Percentiles rank a stretch among this genome's conserved stretches.
Evolutionary conservation across 306 rosid species (phyloP).

Genomic region (Hippophae tibetana): DNA sequence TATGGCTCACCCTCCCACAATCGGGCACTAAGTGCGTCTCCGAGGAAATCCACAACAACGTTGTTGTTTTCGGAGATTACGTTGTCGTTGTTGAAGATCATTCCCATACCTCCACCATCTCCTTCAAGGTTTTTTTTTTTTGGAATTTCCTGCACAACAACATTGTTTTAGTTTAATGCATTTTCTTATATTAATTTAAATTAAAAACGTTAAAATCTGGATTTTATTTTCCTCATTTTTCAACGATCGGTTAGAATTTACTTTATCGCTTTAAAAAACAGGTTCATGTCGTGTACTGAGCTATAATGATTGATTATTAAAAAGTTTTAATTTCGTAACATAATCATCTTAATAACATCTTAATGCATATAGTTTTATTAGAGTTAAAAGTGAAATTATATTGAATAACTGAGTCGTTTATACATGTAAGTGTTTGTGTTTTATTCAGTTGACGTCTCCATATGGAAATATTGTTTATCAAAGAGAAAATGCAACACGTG

Average conservation of each 20-base stretch:
- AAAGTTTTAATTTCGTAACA: too few species aligned
- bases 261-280: too few species aligned
- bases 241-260: too few species aligned
- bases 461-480: conserved; percentile 67
- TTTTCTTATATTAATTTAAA: too few species aligned
- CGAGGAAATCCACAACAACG: conserved; percentile 90
- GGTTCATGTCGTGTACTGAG: too few species aligned
- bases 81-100: conserved; percentile 46
- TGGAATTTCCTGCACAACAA: background rate
- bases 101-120: conserved; percentile 40
- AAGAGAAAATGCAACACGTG: conserved; percentile 57
- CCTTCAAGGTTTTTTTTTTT: conserved; percentile 52
- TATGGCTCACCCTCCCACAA: conserved; percentile 39
- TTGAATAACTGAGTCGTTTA: too few species aligned
- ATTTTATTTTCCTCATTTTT: too few species aligned
- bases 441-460: conserved; percentile 78
- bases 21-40: conserved; percentile 81
- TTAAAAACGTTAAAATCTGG: too few species aligned
- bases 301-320: too few species aligned
- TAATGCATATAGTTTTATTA: too few species aligned
- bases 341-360: too few species aligned
- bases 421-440: background rate
- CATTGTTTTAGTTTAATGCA: background rate
- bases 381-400: too few species aligned
- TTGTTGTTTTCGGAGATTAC: conserved; percentile 85